These are phyloP conservation scores for Gaeumannomyces tritici DNA, from an alignment of 2,329 filamentous ascomycete genomes.

Conservation along the genomic window DNA sequence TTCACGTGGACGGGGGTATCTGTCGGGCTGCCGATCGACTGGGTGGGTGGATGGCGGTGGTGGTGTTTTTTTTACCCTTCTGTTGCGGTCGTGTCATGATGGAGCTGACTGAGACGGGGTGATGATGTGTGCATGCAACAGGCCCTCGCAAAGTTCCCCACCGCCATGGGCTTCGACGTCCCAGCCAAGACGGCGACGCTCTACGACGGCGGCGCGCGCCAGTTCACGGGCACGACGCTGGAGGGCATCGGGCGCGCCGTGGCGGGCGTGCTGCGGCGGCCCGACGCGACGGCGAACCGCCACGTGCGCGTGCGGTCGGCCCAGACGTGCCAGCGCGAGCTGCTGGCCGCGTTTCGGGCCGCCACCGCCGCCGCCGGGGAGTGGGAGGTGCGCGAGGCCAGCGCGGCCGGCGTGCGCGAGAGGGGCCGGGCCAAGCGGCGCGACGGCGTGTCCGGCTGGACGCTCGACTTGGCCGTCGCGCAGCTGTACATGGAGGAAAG, in stretches of 20 bases:
- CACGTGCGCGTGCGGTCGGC: slow-evolving; percentile 47
- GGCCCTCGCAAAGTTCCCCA: slow-evolving; percentile 31
- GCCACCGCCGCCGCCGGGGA: neutral
- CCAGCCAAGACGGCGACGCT: slow-evolving; percentile 36
- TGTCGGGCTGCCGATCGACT: no score
- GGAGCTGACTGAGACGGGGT: no score
- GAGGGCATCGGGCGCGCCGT: slow-evolving; percentile 38
- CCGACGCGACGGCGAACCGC: slow-evolving; percentile 41
- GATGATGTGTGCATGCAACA: no score
- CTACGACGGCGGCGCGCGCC: slow-evolving; percentile 43
- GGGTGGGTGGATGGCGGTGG: no score
- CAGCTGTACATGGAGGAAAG: slow-evolving; percentile 20
- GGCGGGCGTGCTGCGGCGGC: slow-evolving; percentile 35
- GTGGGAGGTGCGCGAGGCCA: neutral
- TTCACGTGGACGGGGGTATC: no score
- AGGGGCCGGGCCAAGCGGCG: slow-evolving; percentile 12
- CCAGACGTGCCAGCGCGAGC: slow-evolving; percentile 42
- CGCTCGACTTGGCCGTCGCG: slow-evolving; percentile 18
- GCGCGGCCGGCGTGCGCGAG: slow-evolving; percentile 1
- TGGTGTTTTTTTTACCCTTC: no score
- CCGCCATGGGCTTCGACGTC: slow-evolving; percentile 41
- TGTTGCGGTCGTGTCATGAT: no score
- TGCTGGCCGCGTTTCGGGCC: slow-evolving; percentile 23
- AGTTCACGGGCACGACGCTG: slow-evolving; percentile 39
- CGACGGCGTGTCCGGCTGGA: slow-evolving; percentile 13